Evolutionary conservation across 2,329 filamentous ascomycete genomes (phyloP), one percentile per base, ranked within the genome.

Genomic region (Aulographum hederae): DNA sequence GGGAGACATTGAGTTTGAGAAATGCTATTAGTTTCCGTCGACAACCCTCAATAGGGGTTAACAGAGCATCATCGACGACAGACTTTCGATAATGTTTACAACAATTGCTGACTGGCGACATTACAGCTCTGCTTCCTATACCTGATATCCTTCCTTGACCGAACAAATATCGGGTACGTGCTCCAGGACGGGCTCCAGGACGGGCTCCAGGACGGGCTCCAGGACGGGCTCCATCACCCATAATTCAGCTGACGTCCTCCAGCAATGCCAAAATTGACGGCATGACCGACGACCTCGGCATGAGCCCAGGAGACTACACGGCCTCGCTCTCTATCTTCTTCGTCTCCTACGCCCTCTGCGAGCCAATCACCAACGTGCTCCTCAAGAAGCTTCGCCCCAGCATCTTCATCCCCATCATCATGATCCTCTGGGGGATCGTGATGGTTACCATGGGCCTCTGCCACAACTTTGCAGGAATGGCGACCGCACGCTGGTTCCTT

Each of bases 351-450:
- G 66, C 78, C 2, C 53, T 84, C 20, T 84, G 81, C 39, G 81
- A 89, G 49, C 71, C 73, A 0, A 43, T 84, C 27, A 82, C 79
- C 37, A 91, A 92, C 48, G 60, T 86, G 29, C 53, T 92, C 16
- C 69, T 92, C 36, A 92, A 91, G 55, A 66, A 63, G 13, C 57
- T 80, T 38, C 65, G 72, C 1, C 84, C 84, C 0, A 80, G 75
- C 25, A 56, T 85, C 32, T 93, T 91, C 47, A 71, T 91, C 34
- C 78, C 82, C 2, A 58, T 67, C 19, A 91, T 91, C 46, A 91
- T 93, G 76, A 63, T 67, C 41, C 61, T 66, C 1, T 71, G 77
- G 78, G 78, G 78, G 3, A 54, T 63, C 6, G 64, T 61, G 31
- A 80, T 81, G 76, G 62, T 72, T 0, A 66, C 67, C 18, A 78